Evolutionary conservation across 305 asterid genomes (phyloP).

Genomic region (Fraxinus paxiana): DNA sequence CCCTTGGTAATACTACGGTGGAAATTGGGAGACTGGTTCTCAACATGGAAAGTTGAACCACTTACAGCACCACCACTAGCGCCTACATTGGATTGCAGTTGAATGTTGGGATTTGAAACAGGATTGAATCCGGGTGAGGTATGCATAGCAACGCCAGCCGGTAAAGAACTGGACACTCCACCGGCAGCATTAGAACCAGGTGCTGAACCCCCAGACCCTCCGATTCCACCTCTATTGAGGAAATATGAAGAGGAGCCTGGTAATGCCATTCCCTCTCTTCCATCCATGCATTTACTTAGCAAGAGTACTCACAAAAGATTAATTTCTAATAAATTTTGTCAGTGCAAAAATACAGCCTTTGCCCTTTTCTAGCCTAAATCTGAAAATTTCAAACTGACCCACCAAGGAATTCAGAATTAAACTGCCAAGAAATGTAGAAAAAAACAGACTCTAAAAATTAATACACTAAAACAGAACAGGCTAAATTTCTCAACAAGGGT

Average conservation of each 20-base stretch:
- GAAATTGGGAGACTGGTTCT: conserved; percentile 32
- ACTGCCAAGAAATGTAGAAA: neutral
- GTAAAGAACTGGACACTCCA: conserved; percentile 23
- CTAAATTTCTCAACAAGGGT: neutral
- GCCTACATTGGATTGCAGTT: conserved; percentile 38
- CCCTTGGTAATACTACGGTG: conserved; percentile 28
- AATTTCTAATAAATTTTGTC: neutral
- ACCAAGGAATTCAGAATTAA: neutral
- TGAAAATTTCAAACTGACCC: conserved; percentile 7
- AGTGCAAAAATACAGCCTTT: neutral
- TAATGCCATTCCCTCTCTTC: conserved; percentile 46
- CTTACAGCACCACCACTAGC: conserved; percentile 23
- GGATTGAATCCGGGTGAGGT: conserved; percentile 29
- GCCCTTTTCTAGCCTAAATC: neutral
- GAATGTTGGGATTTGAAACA: conserved; percentile 33
- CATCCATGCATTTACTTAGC: conserved; percentile 52
- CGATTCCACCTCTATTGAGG: conserved; percentile 35
- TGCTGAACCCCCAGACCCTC: conserved; percentile 31
- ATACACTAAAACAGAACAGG: neutral
- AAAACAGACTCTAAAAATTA: neutral
- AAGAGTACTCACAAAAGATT: conserved; percentile 11
- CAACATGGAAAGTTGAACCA: conserved; percentile 32
- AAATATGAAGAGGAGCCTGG: conserved; percentile 42
- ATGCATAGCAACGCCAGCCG: conserved; percentile 17
- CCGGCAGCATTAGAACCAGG: conserved; percentile 23